Percentiles rank a stretch among this genome's conserved stretches.
Conservation (phyloP, 1,139 yeast genomes). For the Pichia sp. region DNA sequence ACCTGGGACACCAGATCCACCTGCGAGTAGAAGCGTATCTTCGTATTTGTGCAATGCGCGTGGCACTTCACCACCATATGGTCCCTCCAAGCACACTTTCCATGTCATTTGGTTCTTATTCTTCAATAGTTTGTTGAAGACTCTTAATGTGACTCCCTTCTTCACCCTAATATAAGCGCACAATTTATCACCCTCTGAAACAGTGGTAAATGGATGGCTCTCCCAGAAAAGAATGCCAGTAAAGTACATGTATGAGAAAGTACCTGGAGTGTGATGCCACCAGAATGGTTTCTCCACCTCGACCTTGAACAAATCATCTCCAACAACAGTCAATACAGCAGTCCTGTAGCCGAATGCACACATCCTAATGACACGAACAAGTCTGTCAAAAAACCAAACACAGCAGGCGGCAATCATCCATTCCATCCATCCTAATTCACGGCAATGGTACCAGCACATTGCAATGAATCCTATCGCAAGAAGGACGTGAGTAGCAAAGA, state of each 20-base stretch:
- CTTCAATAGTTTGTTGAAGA: constrained; percentile 18
- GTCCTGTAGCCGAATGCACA: constrained; percentile 32
- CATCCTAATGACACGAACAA: constrained; percentile 30
- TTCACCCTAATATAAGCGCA: constrained; percentile 32
- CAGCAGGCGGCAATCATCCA: constrained; percentile 37
- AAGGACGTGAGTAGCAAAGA: constrained; percentile 31
- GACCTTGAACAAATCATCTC: constrained; percentile 36
- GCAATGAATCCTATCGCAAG: constrained; percentile 32
- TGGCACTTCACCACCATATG: constrained; percentile 39
- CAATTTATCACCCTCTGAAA: constrained; percentile 14
- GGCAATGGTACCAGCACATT: constrained; percentile 36
- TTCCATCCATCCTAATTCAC: constrained; percentile 35
- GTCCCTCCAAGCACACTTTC: constrained; percentile 51
- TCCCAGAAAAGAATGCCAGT: constrained; percentile 25
- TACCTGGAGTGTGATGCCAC: constrained; percentile 32
- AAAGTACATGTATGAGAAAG: constrained; percentile 37
- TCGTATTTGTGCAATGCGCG: constrained; percentile 37
- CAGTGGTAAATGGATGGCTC: constrained; percentile 35
- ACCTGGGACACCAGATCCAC: constrained; percentile 40
- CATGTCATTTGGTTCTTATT: constrained; percentile 13
- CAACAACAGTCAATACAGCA: constrained; percentile 15
- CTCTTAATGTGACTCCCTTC: constrained; percentile 21
- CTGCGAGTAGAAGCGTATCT: constrained; percentile 48
- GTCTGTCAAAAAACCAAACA: constrained; percentile 33
- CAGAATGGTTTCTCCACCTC: constrained; percentile 36